A percentile compares a stretch with the other conserved stretches of the same genome.
Evolutionary conservation across 2,329 filamentous ascomycete genomes (phyloP).

Genomic region (Knufia petricola): DNA sequence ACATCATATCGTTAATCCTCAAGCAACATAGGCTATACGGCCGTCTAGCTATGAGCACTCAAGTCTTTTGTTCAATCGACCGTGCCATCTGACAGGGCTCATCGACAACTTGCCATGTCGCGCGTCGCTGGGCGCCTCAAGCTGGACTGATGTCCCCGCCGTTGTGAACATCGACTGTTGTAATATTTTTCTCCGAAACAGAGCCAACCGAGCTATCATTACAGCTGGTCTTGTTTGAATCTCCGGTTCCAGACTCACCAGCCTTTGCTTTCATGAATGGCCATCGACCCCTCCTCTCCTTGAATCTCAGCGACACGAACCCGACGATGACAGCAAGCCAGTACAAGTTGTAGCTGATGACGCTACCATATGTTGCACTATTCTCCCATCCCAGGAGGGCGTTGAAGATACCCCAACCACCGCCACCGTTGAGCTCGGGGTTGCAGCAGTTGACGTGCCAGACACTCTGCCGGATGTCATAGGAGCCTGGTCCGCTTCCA

Average conservation of each 20-base stretch:
- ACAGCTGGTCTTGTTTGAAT: conserved; percentile 1
- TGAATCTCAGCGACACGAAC: conserved; percentile 57
- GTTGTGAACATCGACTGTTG: neutral
- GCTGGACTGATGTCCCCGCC: conserved; percentile 2
- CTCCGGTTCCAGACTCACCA: neutral
- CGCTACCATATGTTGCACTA: conserved; percentile 76
- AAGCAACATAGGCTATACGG: too few species aligned
- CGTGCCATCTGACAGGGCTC: too few species aligned
- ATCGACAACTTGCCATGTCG: too few species aligned
- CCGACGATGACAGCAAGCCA: conserved; percentile 63
- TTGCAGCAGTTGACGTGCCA: conserved; percentile 85
- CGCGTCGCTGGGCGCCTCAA: neutral
- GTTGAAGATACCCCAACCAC: conserved; percentile 81
- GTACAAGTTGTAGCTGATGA: conserved; percentile 80
- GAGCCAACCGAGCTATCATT: conserved; percentile 5
- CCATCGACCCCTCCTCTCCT: conserved; percentile 39
- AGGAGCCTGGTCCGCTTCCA: conserved; percentile 62
- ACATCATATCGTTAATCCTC: too few species aligned
- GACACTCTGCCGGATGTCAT: conserved; percentile 66
- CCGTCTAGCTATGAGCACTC: too few species aligned
- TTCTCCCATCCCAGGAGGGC: conserved; percentile 80
- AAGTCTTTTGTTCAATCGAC: too few species aligned
- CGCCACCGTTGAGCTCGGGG: conserved; percentile 59
- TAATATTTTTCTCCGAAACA: neutral
- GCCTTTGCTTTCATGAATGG: conserved; percentile 16